A percentile compares a stretch with the other conserved stretches of the same genome.
Conservation (phyloP, 306 rosid species). For the Ammopiptanthus mongolicus region DNA sequence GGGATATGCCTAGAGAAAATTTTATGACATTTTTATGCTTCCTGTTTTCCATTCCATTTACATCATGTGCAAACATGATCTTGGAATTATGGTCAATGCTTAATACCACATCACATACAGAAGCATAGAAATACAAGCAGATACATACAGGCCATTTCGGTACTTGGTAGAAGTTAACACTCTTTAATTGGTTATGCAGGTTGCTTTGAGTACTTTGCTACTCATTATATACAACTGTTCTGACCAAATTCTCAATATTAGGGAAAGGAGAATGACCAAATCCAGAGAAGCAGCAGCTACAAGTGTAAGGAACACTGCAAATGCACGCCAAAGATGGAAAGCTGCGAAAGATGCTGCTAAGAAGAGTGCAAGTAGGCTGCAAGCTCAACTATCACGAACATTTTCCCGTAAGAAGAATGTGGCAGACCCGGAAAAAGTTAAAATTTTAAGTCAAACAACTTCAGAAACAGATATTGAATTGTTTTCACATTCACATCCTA, state of each 20-base stretch:
- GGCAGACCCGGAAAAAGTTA: slow-evolving; percentile 27
- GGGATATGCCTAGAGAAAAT: not conserved
- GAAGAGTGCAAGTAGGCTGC: slow-evolving; percentile 61
- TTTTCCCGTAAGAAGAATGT: slow-evolving; percentile 42
- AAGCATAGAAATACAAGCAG: not conserved
- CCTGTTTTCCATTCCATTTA: not conserved
- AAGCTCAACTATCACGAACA: slow-evolving; percentile 56
- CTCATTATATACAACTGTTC: slow-evolving; percentile 74
- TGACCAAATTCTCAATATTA: slow-evolving; percentile 66
- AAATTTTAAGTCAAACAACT: slow-evolving; percentile 35
- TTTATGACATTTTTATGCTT: not conserved
- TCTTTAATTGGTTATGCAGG: slow-evolving; percentile 54
- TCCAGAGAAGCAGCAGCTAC: slow-evolving; percentile 70
- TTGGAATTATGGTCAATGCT: not conserved
- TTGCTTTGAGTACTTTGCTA: slow-evolving; percentile 60
- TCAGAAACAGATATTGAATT: slow-evolving; percentile 32
- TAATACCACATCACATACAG: not conserved
- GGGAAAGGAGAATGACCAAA: slow-evolving; percentile 61
- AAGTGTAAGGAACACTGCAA: slow-evolving; percentile 54
- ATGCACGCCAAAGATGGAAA: slow-evolving; percentile 68
- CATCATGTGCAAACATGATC: not conserved
- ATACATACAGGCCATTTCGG: not conserved
- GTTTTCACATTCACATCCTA: slow-evolving; percentile 17
- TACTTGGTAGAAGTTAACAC: slow-evolving; percentile 18
- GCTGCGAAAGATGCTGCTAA: slow-evolving; percentile 57